phyloP scores from a whole-genome alignment of 1,284 basidiomycete species.

The Austropuccinia psidii region DNA sequence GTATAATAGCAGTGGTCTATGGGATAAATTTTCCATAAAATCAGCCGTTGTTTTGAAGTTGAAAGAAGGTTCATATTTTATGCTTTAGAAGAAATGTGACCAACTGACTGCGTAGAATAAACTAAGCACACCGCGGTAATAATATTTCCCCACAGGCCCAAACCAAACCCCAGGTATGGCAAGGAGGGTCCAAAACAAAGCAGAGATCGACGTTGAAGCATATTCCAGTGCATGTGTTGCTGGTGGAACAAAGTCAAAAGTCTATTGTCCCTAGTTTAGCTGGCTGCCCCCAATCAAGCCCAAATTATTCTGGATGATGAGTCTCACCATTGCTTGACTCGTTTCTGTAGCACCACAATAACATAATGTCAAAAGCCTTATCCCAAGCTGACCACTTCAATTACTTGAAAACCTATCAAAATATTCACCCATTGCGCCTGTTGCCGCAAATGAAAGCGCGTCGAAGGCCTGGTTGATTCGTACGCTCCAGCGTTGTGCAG shows the following conservation, averaged over 20 bases:
- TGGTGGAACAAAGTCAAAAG: conserved; percentile 34
- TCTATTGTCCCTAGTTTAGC: background rate
- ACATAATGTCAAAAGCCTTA: background rate
- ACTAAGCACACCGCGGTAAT: conserved; percentile 35
- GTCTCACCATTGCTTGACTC: conserved; percentile 31
- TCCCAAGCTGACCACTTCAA: background rate
- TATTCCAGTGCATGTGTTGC: conserved; percentile 26
- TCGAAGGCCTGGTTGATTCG: conserved; percentile 30
- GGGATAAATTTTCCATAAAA: background rate
- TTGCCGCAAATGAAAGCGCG: conserved; percentile 32
- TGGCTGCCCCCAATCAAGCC: background rate
- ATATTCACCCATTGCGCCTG: conserved; percentile 27
- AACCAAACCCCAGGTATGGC: conserved; percentile 36
- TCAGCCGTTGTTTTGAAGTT: background rate
- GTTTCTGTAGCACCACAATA: too few relatives aligned
- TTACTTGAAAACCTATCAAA: background rate
- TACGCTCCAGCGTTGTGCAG: conserved; percentile 35
- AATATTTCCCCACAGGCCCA: conserved; percentile 35
- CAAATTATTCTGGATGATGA: background rate
- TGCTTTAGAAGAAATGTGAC: background rate
- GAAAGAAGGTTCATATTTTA: background rate
- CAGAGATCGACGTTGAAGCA: conserved; percentile 28
- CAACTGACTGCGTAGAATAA: conserved; percentile 34
- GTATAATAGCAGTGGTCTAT: conserved; percentile 31
- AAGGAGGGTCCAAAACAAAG: conserved; percentile 32